These are phyloP conservation scores for Fusarium clavum DNA, from an alignment of 2,329 filamentous ascomycete species.

Conservation along the genomic window DNA sequence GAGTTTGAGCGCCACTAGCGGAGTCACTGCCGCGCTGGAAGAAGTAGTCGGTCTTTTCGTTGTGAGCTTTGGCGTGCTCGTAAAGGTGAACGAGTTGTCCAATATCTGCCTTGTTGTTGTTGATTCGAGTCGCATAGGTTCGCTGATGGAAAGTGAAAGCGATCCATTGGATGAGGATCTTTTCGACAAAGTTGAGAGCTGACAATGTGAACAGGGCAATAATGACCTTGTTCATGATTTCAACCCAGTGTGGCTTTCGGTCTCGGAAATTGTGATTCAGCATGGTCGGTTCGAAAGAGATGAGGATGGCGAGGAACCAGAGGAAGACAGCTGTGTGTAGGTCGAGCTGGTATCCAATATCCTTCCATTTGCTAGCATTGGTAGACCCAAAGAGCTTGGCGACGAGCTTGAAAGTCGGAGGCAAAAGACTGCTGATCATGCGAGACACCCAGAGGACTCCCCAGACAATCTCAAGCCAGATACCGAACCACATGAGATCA, in stretches of 20 bases:
- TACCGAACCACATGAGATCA: conserved; percentile 86
- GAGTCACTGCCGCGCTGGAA: conserved; percentile 57
- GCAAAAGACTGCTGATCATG: conserved; percentile 64
- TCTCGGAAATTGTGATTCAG: conserved; percentile 59
- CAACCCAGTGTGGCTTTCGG: conserved; percentile 74
- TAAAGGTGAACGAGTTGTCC: conserved; percentile 66
- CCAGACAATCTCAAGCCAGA: conserved; percentile 96
- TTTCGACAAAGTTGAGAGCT: conserved; percentile 86
- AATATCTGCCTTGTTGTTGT: conserved; percentile 92
- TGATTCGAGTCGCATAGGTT: conserved; percentile 91
- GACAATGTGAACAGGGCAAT: conserved; percentile 84
- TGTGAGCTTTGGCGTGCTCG: conserved; percentile 81
- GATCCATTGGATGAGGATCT: conserved; percentile 94
- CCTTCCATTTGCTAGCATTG: conserved; percentile 92
- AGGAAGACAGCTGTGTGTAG: conserved; percentile 88
- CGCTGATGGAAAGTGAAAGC: conserved; percentile 92
- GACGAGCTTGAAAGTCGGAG: conserved; percentile 59
- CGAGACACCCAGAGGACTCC: conserved; percentile 84
- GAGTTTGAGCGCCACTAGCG: conserved; percentile 76
- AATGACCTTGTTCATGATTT: conserved; percentile 84
- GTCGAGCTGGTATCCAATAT: conserved; percentile 87
- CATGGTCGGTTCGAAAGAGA: conserved; percentile 88
- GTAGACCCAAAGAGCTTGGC: conserved; percentile 83
- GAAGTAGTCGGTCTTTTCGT: conserved; percentile 65
- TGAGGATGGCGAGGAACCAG: conserved; percentile 88